These are phyloP conservation scores for Phylloporus arenicola DNA, from an alignment of 768 basidiomycete species.

Conservation along the genomic window DNA sequence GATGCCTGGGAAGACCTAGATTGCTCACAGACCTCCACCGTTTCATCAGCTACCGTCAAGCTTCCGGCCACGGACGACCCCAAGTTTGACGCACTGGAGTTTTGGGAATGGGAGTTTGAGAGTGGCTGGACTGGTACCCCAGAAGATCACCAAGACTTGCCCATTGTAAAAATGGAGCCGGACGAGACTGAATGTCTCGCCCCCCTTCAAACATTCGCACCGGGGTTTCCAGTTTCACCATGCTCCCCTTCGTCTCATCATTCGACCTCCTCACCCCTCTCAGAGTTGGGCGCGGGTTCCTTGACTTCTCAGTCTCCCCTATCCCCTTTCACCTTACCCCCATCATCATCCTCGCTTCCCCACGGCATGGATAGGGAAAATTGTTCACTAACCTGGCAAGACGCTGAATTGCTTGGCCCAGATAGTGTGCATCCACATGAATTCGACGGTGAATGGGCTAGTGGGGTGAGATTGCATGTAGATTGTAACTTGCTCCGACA, in stretches of 20 bases:
- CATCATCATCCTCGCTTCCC: conserved; percentile 9
- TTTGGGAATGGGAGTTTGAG: conserved; percentile 35
- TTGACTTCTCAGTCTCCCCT: conserved; percentile 10
- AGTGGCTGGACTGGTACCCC: conserved; percentile 18
- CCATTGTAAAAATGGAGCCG: conserved; percentile 36
- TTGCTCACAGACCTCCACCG: conserved; percentile 22
- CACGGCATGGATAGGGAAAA: conserved; percentile 5
- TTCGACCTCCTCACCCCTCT: conserved; percentile 17
- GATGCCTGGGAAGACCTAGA: conserved; percentile 70
- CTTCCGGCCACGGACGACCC: conserved; percentile 33
- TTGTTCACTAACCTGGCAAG: conserved; percentile 36
- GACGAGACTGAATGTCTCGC: conserved; percentile 35
- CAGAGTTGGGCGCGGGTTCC: conserved; percentile 14
- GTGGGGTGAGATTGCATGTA: conserved; percentile 9
- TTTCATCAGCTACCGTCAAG: conserved; percentile 27
- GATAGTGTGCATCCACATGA: conserved; percentile 40
- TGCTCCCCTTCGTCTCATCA: conserved; percentile 18
- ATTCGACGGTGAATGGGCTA: conserved; percentile 36
- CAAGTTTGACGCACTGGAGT: conserved; percentile 39
- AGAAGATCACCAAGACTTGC: conserved; percentile 17
- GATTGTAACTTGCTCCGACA: conserved; percentile 8
- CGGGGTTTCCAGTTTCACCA: conserved; percentile 12
- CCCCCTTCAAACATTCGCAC: conserved; percentile 2
- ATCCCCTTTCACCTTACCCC: conserved; percentile 10
- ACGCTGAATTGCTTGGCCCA: conserved; percentile 42